Conservation (phyloP, 257 asterid species). For the Catharanthus roseus region DNA sequence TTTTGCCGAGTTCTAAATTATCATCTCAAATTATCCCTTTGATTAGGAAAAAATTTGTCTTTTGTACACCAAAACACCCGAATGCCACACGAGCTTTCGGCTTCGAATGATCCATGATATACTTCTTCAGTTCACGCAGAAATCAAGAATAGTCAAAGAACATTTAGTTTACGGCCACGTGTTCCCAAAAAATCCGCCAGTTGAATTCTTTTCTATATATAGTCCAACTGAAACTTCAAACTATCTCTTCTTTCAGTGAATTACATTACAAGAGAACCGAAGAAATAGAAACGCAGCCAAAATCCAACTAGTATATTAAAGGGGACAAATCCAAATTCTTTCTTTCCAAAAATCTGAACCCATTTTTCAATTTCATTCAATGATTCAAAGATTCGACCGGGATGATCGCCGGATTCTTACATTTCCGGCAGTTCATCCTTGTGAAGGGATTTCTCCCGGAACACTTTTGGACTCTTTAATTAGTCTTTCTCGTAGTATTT, state of each 20-base stretch:
- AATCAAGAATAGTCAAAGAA: background rate
- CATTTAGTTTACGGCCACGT: background rate
- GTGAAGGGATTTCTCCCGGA: slow-evolving; percentile 49
- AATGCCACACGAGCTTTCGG: no score
- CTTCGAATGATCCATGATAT: no score
- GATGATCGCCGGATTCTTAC: slow-evolving; percentile 58
- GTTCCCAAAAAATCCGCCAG: background rate
- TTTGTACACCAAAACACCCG: background rate
- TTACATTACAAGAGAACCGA: no score
- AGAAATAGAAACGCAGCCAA: no score
- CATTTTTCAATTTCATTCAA: slow-evolving; percentile 3
- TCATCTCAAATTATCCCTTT: no score
- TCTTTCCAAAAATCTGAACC: background rate
- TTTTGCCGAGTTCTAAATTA: no score
- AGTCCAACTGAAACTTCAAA: background rate
- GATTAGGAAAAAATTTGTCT: no score
- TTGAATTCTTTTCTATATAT: slow-evolving; percentile 1
- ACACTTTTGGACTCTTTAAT: slow-evolving; percentile 54
- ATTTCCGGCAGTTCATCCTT: slow-evolving; percentile 67
- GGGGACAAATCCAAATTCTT: background rate
- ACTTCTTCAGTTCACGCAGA: background rate
- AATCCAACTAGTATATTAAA: no score
- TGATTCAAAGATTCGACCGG: slow-evolving; percentile 38
- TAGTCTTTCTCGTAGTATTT: slow-evolving; percentile 34
- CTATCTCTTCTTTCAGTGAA: background rate